phyloP scores from a whole-genome alignment of 225 moss, liverwort and hornwort genomes.

The Bryoerythrophyllum caledonicum region DNA sequence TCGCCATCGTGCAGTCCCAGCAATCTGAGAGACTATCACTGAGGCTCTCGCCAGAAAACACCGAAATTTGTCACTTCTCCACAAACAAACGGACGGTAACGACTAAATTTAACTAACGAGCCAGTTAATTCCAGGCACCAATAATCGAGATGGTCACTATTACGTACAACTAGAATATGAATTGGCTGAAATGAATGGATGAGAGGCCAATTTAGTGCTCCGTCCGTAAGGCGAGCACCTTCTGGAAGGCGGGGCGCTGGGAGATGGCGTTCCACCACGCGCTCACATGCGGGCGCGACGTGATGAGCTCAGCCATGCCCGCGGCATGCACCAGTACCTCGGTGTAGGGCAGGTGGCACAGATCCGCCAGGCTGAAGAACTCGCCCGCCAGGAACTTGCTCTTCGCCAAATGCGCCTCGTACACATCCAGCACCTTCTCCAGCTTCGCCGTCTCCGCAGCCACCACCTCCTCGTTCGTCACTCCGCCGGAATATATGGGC shows the following conservation, averaged over 20 bases:
- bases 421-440: constrained; percentile 57
- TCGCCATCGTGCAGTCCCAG: too few relatives aligned
- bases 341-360: constrained; percentile 3
- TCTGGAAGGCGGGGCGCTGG: constrained; percentile 23
- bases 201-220: background rate
- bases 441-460: constrained; percentile 26
- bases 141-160: too few relatives aligned
- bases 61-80: too few relatives aligned
- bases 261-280: constrained; percentile 33
- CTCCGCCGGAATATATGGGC: background rate
- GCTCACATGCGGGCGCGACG: constrained; percentile 25
- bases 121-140: too few relatives aligned
- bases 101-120: too few relatives aligned
- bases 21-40: too few relatives aligned
- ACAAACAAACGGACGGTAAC: too few relatives aligned
- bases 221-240: constrained; percentile 17
- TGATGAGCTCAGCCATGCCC: constrained; percentile 12
- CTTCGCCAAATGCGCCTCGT: constrained; percentile 41
- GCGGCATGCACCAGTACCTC: background rate
- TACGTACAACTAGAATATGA: too few relatives aligned
- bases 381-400: constrained; percentile 54
- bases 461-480: constrained; percentile 18
- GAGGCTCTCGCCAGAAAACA: too few relatives aligned
- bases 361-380: constrained; percentile 42
- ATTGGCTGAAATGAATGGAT: too few relatives aligned